phyloP scores from a whole-genome alignment of 352 stramenopile species.

The Pythium sp. region DNA sequence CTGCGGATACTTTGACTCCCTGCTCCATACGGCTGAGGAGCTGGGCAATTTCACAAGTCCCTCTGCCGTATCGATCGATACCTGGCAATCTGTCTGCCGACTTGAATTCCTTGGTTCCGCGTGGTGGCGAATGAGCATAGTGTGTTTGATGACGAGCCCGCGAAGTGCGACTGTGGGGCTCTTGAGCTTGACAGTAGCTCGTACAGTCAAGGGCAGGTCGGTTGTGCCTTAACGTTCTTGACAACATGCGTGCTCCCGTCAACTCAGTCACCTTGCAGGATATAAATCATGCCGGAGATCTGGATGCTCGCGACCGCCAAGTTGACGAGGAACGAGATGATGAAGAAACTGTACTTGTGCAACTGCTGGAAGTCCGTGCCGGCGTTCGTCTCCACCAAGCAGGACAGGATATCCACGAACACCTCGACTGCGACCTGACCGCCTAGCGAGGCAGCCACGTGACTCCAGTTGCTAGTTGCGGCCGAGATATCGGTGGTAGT shows the following conservation, averaged over 20 bases:
- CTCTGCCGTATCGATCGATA: too few relatives aligned
- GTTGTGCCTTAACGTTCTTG: too few relatives aligned
- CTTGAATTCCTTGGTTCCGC: too few relatives aligned
- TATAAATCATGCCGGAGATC: constrained; percentile 1
- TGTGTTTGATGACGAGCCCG: too few relatives aligned
- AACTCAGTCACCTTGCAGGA: not conserved
- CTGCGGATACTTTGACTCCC: not conserved
- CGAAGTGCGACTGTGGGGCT: too few relatives aligned
- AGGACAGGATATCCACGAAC: not conserved
- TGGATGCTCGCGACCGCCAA: not conserved
- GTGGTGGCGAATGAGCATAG: too few relatives aligned
- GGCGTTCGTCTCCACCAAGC: not conserved
- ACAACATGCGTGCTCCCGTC: too few relatives aligned
- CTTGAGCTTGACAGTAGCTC: too few relatives aligned
- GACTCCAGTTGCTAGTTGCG: not conserved
- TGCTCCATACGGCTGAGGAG: too few relatives aligned
- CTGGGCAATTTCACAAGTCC: too few relatives aligned
- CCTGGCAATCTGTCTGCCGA: too few relatives aligned
- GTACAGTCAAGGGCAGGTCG: too few relatives aligned
- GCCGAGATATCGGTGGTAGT: not conserved
- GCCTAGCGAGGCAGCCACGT: not conserved
- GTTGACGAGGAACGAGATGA: not conserved
- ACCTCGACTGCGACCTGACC: not conserved
- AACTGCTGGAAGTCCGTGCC: not conserved
- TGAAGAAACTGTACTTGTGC: not conserved